Evolutionary conservation across 2,329 filamentous ascomycete species (phyloP), one percentile per base, ranked within the genome.

Genomic region (Penicillium capsulatum): DNA sequence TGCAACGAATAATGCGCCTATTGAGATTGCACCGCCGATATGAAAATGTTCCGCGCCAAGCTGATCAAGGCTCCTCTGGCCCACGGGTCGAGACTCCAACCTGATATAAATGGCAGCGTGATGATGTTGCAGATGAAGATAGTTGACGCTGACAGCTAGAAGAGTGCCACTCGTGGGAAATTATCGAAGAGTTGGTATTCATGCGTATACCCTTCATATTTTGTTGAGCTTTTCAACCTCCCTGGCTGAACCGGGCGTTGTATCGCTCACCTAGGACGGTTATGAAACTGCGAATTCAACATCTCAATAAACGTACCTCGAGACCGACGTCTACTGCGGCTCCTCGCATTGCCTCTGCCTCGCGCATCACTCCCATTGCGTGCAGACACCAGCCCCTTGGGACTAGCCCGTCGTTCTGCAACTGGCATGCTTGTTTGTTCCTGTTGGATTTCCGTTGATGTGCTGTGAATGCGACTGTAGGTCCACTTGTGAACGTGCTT

Each of bases 251-350:
- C 1, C 60, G 57, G 24, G 57, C 55, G 22, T 46, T 54, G 38
- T 65, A 64, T 19, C 51, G 53, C 9, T 61, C 56, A 15, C 58
- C 60, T 64, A 17, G 11, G 11, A 24, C 7, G 8, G 7, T 58
- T 28, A 57, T 55, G 33, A 35, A 16, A 9, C n/a, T 11, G 26
- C 13, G n/a, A n/a, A 11, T 14, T 11, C 26, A 6, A n/a, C 4
- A 14, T 28, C 22, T 28, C 26, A 14, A 6, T 13, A 20, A n/a
- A 26, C 29, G 43, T 53, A 64, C 62, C 57, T 56, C 58, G 47
- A 35, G 54, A 55, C 28, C 44, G 55, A 14, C 62, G 51, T 14
- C 42, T 50, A 11, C 44, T 40, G 1, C 55, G 48, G 13, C 40
- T 35, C 29, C 52, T 48, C 19, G 38, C 37, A 22, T 27, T 38